Evolutionary conservation across 2,329 filamentous ascomycete genomes (phyloP).

Genomic region (Alternaria incomplexa): DNA sequence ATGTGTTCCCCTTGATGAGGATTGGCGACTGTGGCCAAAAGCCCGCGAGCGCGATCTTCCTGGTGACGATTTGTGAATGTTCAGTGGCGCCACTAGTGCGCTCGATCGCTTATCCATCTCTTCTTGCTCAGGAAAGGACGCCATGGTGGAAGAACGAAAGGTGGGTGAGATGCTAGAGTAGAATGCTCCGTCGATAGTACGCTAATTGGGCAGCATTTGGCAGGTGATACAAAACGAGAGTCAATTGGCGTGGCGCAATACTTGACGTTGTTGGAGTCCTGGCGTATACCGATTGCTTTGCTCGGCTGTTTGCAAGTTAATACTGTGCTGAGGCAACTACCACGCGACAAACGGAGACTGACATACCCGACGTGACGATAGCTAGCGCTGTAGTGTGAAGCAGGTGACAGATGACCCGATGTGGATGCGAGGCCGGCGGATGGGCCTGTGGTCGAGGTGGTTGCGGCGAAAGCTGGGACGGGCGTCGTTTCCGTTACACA

Average conservation of each 20-base stretch:
- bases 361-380: conserved; percentile 32
- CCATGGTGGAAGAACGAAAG: conserved; percentile 27
- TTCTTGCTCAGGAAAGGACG: conserved; percentile 33
- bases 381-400: conserved; percentile 4
- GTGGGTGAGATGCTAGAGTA: background rate
- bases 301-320: conserved; percentile 24
- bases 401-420: conserved; percentile 22
- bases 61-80: conserved; percentile 44
- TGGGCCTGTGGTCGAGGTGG: conserved; percentile 22
- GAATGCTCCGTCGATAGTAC: conserved; percentile 9
- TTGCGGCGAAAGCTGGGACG: conserved; percentile 34
- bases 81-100: conserved; percentile 45
- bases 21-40: conserved; percentile 37
- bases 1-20: conserved; percentile 39
- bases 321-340: conserved; percentile 34
- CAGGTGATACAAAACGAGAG: conserved; percentile 2
- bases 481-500: conserved; percentile 37
- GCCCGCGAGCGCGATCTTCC: conserved; percentile 34
- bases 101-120: conserved; percentile 43
- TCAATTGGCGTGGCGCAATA: background rate
- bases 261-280: conserved; percentile 8
- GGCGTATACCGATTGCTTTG: conserved; percentile 17
- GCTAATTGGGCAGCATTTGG: conserved; percentile 43
- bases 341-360: conserved; percentile 38
- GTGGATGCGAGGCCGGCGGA: conserved; percentile 23